Percentiles rank a stretch among this genome's conserved stretches.
Conservation (phyloP, 768 basidiomycete genomes). For the Chalciporus pseudorubinellus region DNA sequence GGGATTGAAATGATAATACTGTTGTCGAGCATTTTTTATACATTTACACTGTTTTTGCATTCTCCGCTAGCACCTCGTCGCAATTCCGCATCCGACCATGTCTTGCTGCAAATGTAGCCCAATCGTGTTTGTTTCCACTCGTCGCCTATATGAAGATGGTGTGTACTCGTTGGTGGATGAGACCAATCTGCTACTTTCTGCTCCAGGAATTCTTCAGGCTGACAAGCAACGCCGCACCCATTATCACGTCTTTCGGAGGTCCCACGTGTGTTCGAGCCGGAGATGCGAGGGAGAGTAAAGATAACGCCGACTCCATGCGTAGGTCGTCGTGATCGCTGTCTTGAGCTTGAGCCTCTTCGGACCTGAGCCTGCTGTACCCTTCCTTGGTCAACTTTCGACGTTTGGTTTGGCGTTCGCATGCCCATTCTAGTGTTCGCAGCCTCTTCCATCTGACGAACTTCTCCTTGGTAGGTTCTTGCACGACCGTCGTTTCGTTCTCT, state of each 20-base stretch:
- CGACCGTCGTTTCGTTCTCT: neutral
- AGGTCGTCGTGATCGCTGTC: constrained; percentile 3
- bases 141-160: constrained; percentile 19
- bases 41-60: constrained; percentile 26
- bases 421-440: constrained; percentile 43
- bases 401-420: constrained; percentile 40
- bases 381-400: constrained; percentile 31
- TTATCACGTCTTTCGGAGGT: constrained; percentile 23
- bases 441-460: constrained; percentile 16
- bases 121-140: constrained; percentile 13
- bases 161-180: constrained; percentile 21
- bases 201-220: constrained; percentile 29
- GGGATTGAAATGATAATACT: constrained; percentile 19
- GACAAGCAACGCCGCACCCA: constrained; percentile 29
- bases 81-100: constrained; percentile 23
- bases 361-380: constrained; percentile 13
- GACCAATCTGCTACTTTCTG: constrained; percentile 20
- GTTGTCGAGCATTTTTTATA: constrained; percentile 25
- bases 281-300: constrained; percentile 30
- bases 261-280: neutral
- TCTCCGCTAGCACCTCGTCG: constrained; percentile 23
- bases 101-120: constrained; percentile 30
- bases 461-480: constrained; percentile 10
- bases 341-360: constrained; percentile 17
- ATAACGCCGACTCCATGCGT: constrained; percentile 27